Conservation (phyloP, 2,329 filamentous ascomycete genomes). For the Clonostachys rosea region DNA sequence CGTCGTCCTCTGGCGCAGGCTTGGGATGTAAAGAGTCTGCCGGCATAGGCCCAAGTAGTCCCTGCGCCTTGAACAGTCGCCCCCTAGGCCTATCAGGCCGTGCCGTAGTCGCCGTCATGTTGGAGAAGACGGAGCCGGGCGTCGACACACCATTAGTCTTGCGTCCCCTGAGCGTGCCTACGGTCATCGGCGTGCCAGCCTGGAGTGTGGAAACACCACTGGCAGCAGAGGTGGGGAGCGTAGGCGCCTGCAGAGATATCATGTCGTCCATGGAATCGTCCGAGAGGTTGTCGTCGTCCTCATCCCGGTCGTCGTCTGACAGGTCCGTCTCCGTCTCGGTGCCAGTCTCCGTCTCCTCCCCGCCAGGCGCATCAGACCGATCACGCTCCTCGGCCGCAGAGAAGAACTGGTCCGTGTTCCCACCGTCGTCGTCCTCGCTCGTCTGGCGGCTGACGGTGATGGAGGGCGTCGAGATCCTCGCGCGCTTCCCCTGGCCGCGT, state of each 20-base stretch:
- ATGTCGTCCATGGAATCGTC: constrained; percentile 92
- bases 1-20: constrained; percentile 72
- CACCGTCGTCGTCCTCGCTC: constrained; percentile 66
- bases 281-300: constrained; percentile 69
- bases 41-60: constrained; percentile 66
- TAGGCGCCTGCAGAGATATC: constrained; percentile 81
- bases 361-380: constrained; percentile 52
- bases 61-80: constrained; percentile 80
- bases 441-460: constrained; percentile 25
- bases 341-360: constrained; percentile 51
- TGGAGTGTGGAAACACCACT: constrained; percentile 78
- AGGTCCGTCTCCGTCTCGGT: constrained; percentile 61
- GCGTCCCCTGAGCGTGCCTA: constrained; percentile 53
- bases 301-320: constrained; percentile 55
- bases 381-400: constrained; percentile 82
- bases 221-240: constrained; percentile 70
- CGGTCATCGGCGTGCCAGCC: constrained; percentile 74
- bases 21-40: constrained; percentile 81
- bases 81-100: constrained; percentile 68
- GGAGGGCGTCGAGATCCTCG: constrained; percentile 33
- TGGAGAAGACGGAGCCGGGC: constrained; percentile 85
- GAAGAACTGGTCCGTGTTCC: constrained; percentile 85
- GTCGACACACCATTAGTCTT: constrained; percentile 70
- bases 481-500: constrained; percentile 49
- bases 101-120: constrained; percentile 78